Evolutionary conservation across 225 moss, liverwort and hornwort species (phyloP).

Genomic region (Thuidium tamariscinum): DNA sequence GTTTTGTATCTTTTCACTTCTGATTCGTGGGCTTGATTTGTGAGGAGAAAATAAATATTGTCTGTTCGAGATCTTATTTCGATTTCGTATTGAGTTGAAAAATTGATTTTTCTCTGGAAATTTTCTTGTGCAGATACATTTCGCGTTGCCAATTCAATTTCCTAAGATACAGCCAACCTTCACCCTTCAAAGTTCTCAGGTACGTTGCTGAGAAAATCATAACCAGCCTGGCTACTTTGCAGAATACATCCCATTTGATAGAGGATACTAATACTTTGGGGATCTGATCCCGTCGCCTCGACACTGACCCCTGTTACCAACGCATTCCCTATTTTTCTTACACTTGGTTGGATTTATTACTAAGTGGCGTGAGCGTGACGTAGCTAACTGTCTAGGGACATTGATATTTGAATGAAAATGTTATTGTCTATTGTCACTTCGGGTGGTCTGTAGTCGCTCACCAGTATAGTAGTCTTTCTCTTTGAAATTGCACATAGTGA

Average conservation of each 20-base stretch:
- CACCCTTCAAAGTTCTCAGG: constrained; percentile 92
- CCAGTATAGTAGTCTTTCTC: not conserved
- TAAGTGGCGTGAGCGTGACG: not conserved
- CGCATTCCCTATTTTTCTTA: not conserved
- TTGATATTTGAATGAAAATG: not conserved
- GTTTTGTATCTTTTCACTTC: not conserved
- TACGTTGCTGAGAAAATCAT: not conserved
- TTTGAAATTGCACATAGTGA: not conserved
- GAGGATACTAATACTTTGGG: not conserved
- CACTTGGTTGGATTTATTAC: not conserved
- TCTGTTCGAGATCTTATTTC: not conserved
- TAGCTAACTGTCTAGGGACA: not conserved
- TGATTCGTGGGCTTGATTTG: not conserved
- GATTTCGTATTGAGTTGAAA: not conserved
- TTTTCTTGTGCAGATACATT: constrained; percentile 53
- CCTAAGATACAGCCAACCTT: constrained; percentile 84
- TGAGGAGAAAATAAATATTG: not conserved
- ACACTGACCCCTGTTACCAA: not conserved
- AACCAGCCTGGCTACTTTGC: not conserved
- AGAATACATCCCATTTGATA: not conserved
- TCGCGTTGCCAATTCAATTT: constrained; percentile 70
- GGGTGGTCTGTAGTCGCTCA: not conserved
- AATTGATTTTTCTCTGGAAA: not conserved
- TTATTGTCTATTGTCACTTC: not conserved
- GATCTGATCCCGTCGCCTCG: not conserved